These are phyloP conservation scores for Cardiospermum halicacabum DNA, from an alignment of 345 rosid genomes.

Conservation along the genomic window DNA sequence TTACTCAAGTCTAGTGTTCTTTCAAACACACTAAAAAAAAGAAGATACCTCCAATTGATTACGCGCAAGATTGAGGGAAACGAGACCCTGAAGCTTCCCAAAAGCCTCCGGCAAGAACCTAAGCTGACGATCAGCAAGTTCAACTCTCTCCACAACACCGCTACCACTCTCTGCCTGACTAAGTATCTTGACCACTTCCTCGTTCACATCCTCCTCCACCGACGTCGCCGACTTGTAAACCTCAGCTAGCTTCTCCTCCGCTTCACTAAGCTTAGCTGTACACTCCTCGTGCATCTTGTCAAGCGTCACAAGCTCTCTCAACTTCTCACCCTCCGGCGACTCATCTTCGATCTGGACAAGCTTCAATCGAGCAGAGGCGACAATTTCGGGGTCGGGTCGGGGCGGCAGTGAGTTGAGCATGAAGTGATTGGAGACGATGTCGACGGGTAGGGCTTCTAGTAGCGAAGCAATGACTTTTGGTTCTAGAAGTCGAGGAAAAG, in stretches of 20 bases:
- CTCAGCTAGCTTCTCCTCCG: constrained; percentile 57
- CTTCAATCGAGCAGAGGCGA: constrained; percentile 57
- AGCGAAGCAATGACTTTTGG: constrained; percentile 44
- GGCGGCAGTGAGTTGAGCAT: constrained; percentile 67
- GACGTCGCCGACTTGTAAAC: constrained; percentile 40
- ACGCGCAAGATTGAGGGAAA: constrained; percentile 58
- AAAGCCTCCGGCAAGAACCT: constrained; percentile 75
- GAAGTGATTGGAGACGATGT: constrained; percentile 44
- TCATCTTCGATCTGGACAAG: constrained; percentile 45
- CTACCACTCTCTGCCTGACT: constrained; percentile 35
- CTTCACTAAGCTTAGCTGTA: constrained; percentile 54
- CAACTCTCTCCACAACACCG: constrained; percentile 41
- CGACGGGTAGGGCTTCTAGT: constrained; percentile 44
- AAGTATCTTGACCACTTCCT: constrained; percentile 52
- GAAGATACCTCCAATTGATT: constrained; percentile 64
- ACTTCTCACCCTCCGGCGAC: constrained; percentile 48
- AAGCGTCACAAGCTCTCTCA: constrained; percentile 48
- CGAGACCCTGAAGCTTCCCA: constrained; percentile 57
- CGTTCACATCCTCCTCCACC: constrained; percentile 36
- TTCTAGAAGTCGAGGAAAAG: constrained; percentile 43
- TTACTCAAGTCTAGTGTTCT: neutral
- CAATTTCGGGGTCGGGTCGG: constrained; percentile 63
- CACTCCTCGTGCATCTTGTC: constrained; percentile 63
- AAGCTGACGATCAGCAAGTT: constrained; percentile 58
- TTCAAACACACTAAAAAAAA: neutral